phyloP scores from a whole-genome alignment of 2,329 filamentous ascomycete species.

The Emericellopsis atlantica region DNA sequence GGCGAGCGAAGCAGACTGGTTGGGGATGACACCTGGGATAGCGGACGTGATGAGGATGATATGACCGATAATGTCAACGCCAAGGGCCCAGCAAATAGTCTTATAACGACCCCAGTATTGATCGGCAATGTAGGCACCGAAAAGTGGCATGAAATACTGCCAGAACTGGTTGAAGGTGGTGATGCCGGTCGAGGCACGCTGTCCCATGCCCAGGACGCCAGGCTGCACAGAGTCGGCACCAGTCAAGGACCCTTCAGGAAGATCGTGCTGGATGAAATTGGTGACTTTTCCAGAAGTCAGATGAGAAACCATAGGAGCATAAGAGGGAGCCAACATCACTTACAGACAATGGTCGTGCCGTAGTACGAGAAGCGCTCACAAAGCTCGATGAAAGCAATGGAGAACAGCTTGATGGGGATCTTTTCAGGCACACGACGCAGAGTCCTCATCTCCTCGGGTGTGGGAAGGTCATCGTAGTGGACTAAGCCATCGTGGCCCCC shows the following conservation, averaged over 20 bases:
- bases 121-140: slow-evolving; percentile 35
- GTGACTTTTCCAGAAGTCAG: slow-evolving; percentile 20
- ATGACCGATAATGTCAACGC: slow-evolving; percentile 51
- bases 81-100: slow-evolving; percentile 52
- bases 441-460: slow-evolving; percentile 28
- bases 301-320: not conserved
- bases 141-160: slow-evolving; percentile 46
- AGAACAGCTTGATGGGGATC: slow-evolving; percentile 47
- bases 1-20: slow-evolving; percentile 41
- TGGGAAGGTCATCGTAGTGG: slow-evolving; percentile 6
- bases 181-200: slow-evolving; percentile 33
- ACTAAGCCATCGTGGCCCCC: not conserved
- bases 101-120: slow-evolving; percentile 57
- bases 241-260: slow-evolving; percentile 40
- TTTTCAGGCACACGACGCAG: slow-evolving; percentile 41
- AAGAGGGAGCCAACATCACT: slow-evolving; percentile 18
- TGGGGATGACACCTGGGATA: slow-evolving; percentile 47
- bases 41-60: slow-evolving; percentile 53
- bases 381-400: slow-evolving; percentile 54
- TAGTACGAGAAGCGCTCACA: slow-evolving; percentile 67
- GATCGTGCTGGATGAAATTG: slow-evolving; percentile 50
- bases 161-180: slow-evolving; percentile 36
- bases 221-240: slow-evolving; percentile 32
- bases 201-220: slow-evolving; percentile 44
- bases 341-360: slow-evolving; percentile 50